Conservation (phyloP, 2,329 filamentous ascomycete species). For the Aspergillus sclerotialis region DNA sequence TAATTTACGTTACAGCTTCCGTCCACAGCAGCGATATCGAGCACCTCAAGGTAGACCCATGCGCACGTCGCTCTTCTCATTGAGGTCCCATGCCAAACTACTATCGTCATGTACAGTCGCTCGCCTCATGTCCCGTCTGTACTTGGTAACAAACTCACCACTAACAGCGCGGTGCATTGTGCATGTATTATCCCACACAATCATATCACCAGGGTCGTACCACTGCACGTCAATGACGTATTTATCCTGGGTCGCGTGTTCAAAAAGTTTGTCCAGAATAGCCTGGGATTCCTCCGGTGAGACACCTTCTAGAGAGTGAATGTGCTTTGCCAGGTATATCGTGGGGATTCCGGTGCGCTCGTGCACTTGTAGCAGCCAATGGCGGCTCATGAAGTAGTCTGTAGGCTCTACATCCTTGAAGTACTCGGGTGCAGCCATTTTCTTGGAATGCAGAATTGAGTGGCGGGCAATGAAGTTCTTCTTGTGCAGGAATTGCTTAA, state of each 20-base stretch:
- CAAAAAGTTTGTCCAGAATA: constrained; percentile 30
- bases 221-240: constrained; percentile 43
- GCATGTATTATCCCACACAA: constrained; percentile 55
- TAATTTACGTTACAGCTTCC: too few relatives aligned
- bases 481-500: constrained; percentile 27
- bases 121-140: constrained; percentile 47
- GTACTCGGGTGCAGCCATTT: constrained; percentile 46
- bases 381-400: constrained; percentile 34
- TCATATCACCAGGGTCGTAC: constrained; percentile 43
- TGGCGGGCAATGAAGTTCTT: constrained; percentile 45
- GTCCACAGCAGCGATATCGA: too few relatives aligned
- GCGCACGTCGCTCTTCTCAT: constrained; percentile 23
- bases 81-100: constrained; percentile 36
- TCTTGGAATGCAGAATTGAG: constrained; percentile 46
- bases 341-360: constrained; percentile 47
- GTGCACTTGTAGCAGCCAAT: constrained; percentile 47
- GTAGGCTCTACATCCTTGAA: constrained; percentile 41
- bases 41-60: constrained; percentile 19
- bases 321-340: constrained; percentile 48
- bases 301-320: constrained; percentile 47
- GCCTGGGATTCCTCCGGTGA: constrained; percentile 25
- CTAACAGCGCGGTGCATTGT: constrained; percentile 48
- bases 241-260: constrained; percentile 41
- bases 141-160: constrained; percentile 43
- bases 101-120: constrained; percentile 49